Evolutionary conservation across 1,284 basidiomycete species (phyloP).

Genomic region (Xanthoconium separans): DNA sequence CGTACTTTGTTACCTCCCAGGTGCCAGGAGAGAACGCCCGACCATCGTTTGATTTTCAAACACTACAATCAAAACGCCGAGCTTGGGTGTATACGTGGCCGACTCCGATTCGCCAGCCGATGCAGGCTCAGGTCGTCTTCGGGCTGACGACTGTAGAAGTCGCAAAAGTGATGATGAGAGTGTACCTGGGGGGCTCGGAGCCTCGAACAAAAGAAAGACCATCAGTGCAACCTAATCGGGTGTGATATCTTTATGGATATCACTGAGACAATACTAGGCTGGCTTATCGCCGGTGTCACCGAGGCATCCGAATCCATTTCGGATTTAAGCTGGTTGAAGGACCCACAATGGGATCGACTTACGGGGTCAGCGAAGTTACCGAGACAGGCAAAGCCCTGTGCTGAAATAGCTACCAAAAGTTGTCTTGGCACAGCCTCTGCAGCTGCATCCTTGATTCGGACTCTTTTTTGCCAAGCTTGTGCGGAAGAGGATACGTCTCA

Average conservation of each 20-base stretch:
- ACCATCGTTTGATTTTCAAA: background rate
- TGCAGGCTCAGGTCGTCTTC: too few species aligned
- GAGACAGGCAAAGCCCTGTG: background rate
- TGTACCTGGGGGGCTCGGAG: background rate
- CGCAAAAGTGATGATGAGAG: background rate
- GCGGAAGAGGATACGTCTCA: background rate
- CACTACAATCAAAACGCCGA: background rate
- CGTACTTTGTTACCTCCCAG: background rate
- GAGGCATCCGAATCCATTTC: conserved; percentile 1
- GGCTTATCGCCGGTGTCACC: conserved; percentile 1
- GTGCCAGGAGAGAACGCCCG: background rate
- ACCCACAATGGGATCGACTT: background rate
- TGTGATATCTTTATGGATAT: background rate
- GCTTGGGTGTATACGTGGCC: background rate
- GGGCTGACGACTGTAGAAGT: background rate
- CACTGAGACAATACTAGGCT: background rate
- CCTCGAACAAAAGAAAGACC: background rate
- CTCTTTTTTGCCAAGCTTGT: background rate
- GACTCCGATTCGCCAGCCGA: background rate
- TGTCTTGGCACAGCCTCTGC: background rate
- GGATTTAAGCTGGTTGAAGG: background rate
- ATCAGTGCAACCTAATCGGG: background rate
- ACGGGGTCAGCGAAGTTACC: conserved; percentile 1
- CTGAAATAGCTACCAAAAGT: background rate
- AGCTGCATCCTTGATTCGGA: background rate